These are phyloP conservation scores for Colletotrichum musicola DNA, from an alignment of 2,329 filamentous ascomycete genomes.

Conservation along the genomic window DNA sequence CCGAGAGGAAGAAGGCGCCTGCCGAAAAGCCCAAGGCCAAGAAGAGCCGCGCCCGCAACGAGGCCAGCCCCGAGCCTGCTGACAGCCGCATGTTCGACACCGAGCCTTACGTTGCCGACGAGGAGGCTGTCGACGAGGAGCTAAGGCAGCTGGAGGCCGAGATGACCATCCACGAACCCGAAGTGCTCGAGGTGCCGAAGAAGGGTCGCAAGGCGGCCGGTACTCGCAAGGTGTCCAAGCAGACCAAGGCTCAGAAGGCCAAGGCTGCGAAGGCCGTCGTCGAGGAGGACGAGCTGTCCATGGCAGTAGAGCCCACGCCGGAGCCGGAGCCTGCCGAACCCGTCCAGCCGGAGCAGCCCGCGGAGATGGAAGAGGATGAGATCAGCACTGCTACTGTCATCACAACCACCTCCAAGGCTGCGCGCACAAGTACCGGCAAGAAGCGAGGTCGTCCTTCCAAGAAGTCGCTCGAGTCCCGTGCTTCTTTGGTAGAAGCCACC, in stretches of 20 bases:
- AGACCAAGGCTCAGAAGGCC: constrained; percentile 60
- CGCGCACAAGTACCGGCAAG: constrained; percentile 38
- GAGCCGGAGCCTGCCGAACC: constrained; percentile 5
- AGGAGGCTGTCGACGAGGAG: constrained; percentile 65
- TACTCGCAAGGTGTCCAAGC: constrained; percentile 66
- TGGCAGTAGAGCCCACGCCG: constrained; percentile 3
- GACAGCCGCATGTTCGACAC: constrained; percentile 67
- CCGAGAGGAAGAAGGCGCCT: constrained; percentile 54
- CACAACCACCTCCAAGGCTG: constrained; percentile 50
- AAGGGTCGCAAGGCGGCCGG: constrained; percentile 65
- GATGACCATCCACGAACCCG: constrained; percentile 52
- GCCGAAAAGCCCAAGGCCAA: constrained; percentile 47
- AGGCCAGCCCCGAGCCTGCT: constrained; percentile 47
- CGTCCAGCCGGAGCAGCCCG: constrained; percentile 33
- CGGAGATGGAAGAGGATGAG: constrained; percentile 50
- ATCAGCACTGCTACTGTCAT: constrained; percentile 58
- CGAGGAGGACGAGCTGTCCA: constrained; percentile 43
- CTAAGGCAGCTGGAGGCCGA: constrained; percentile 63
- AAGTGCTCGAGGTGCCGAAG: constrained; percentile 62
- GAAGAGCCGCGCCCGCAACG: constrained; percentile 45
- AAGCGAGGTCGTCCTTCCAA: constrained; percentile 51
- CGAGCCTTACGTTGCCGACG: constrained; percentile 56
- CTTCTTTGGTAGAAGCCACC: constrained; percentile 33
- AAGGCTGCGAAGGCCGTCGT: constrained; percentile 47
- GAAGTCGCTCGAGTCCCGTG: constrained; percentile 46